Base-by-base conservation (phyloP, 2,329 filamentous ascomycete genomes). In the Colletotrichum tropicale region DNA sequence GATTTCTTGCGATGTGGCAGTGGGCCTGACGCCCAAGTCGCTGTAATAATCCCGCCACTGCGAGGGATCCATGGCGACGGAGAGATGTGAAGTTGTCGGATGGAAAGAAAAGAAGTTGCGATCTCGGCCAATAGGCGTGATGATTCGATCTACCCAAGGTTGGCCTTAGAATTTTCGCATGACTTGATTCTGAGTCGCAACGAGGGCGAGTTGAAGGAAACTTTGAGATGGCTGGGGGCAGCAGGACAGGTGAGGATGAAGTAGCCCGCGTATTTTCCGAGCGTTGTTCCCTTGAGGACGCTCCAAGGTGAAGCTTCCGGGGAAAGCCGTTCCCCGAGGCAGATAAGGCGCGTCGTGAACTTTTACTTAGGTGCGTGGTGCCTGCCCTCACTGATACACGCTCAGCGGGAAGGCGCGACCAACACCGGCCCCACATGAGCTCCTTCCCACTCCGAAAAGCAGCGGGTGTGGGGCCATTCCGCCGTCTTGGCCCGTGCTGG, bases 241-340 rank as follows among this genome's bases (percentile, higher is more conserved):
- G 18, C n/a, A 18, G 38, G 0, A 43, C 0, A 18, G 18, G 16
- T n/a, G 38, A 43, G 18, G 18, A 2, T n/a, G 18, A 48, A 5
- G 38, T 48, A 48, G 18, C 38, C 10, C 18, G 38, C 18, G 38
- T 48, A 9, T n/a, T 4, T n/a, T 43, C 16, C 16, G 16, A 6
- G 18, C 38, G 8, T 48, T 12, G 10, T 48, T n/a, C 38, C 18
- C 5, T n/a, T 2, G 1, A 0, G 38, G 4, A 1, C 43, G n/a
- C 43, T 21, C 0, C 0, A 4, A 48, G 10, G 0, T 48, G 0
- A 48, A 48, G n/a, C n/a, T n/a, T n/a, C n/a, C n/a, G n/a, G n/a
- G n/a, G n/a, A n/a, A n/a, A n/a, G n/a, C n/a, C n/a, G n/a, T n/a
- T n/a, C n/a, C n/a, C n/a, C n/a, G n/a, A n/a, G 38, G 18, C 6